Evolutionary conservation across 1,284 basidiomycete genomes (phyloP), one percentile per base, ranked within the genome.

Genomic region (Albatrellus sp.): DNA sequence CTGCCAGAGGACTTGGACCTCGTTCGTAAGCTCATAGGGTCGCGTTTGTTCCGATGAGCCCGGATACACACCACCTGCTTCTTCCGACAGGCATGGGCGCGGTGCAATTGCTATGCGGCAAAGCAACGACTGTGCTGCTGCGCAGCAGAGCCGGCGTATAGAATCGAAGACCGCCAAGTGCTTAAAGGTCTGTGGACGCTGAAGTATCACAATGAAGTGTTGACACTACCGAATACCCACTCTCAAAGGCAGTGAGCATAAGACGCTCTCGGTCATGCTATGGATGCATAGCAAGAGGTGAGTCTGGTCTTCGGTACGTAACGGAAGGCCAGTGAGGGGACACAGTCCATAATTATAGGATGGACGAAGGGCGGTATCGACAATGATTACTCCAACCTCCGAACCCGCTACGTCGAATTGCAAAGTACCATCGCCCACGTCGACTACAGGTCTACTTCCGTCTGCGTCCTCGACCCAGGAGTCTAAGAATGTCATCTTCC

Each of bases 361-460:
- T 7, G 52, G n/a, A 52, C 52, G 9, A 17, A 37, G 5, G 53
- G 55, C 29, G 55, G 54, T 20, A 17, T 42, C 19, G 39, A 43
- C 28, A 47, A 54, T 54, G 53, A 57, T 31, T 54, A 55, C 28
- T 30, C 40, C 19, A 37, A 43, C 17, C 47, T 55, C 13, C 49
- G 55, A 13, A 43, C 17, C 8, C 9, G 47, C 10, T 50, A 47
- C 35, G 46, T 46, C 12, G 48, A 50, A 11, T 37, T 49, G 9
- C 47, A 48, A 20, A 33, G 49, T 13, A 49, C 59, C 1, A 56
- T 61, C 20, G 55, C 42, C 20, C 36, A 41, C 20, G 24, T 46
- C 2, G 45, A 46, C 5, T 46, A 37, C 29, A 37, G 45, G 44
- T 35, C n/a, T n/a, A n/a, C n/a, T n/a, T n/a, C n/a, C n/a, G n/a